These are phyloP conservation scores for Rubia tinctorum DNA, from an alignment of 305 asterid species.

Conservation along the genomic window DNA sequence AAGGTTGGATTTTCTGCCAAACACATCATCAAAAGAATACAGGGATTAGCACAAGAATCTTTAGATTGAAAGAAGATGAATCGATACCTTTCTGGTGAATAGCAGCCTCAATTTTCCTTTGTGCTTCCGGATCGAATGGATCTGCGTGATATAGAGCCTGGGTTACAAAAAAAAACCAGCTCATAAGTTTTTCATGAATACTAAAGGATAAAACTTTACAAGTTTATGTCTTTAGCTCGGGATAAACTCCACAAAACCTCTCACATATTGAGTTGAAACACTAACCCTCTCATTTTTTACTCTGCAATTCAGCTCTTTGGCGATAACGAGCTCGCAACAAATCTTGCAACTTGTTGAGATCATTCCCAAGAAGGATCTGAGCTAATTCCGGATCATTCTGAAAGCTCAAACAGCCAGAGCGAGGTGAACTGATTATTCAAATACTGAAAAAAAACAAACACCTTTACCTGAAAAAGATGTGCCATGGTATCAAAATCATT, in stretches of 20 bases:
- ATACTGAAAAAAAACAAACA: not conserved
- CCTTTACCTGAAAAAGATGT: slow-evolving; percentile 79
- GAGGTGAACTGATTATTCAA: slow-evolving; percentile 26
- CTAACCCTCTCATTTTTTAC: slow-evolving; percentile 86
- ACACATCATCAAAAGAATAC: slow-evolving; percentile 4
- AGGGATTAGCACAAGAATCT: not conserved
- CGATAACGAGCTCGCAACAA: slow-evolving; percentile 67
- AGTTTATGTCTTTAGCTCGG: not conserved
- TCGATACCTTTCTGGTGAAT: slow-evolving; percentile 99
- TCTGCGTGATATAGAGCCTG: slow-evolving; percentile 94
- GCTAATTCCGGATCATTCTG: slow-evolving; percentile 96
- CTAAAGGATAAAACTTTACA: not conserved
- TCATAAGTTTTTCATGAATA: slow-evolving; percentile 5
- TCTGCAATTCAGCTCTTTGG: slow-evolving; percentile 62
- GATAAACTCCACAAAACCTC: not conserved
- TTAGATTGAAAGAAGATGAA: not conserved
- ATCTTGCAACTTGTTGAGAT: slow-evolving; percentile 78
- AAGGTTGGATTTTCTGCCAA: slow-evolving; percentile 74
- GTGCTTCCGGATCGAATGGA: slow-evolving; percentile 98
- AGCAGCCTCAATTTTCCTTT: slow-evolving; percentile 86
- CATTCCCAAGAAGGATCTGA: slow-evolving; percentile 88
- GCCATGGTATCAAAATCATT: slow-evolving; percentile 79
- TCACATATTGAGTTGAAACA: slow-evolving; percentile 7
- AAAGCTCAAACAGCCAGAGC: slow-evolving; percentile 30
- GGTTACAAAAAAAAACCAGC: slow-evolving; percentile 4